Evolutionary conservation across 2,329 filamentous ascomycete genomes (phyloP).

Genomic region (Rhynchosporium graminicola): DNA sequence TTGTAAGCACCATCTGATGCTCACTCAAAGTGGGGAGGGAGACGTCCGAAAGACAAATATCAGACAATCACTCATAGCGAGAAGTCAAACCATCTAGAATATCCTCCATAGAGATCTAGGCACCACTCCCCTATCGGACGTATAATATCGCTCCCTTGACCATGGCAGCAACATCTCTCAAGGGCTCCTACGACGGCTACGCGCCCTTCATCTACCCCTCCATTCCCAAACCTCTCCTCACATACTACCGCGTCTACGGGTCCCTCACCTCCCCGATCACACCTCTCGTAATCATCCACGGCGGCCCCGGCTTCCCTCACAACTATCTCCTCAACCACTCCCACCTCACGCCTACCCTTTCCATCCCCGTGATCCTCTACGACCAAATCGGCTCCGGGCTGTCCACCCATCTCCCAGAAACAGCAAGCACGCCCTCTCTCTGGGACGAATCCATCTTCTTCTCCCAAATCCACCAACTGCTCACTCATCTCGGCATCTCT

Average conservation of each 20-base stretch:
- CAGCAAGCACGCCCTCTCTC: conserved; percentile 47
- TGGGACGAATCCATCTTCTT: conserved; percentile 52
- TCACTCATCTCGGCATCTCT: conserved; percentile 44
- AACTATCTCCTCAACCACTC: conserved; percentile 41
- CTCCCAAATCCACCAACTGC: conserved; percentile 51
- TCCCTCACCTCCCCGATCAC: background rate
- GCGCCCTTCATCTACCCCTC: conserved; percentile 1
- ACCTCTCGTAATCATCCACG: conserved; percentile 46
- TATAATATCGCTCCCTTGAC: background rate
- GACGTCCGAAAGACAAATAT: too few relatives aligned
- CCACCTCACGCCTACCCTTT: conserved; percentile 17
- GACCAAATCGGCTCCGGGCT: conserved; percentile 55
- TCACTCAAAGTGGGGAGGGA: too few relatives aligned
- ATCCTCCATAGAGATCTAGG: background rate
- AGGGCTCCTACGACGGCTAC: background rate
- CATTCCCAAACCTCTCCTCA: background rate
- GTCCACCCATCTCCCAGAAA: conserved; percentile 51
- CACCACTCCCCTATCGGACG: background rate
- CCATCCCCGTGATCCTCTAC: conserved; percentile 52
- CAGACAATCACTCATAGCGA: too few relatives aligned
- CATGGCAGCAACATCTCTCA: background rate
- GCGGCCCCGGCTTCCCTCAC: conserved; percentile 50
- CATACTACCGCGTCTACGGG: conserved; percentile 4
- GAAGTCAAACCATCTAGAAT: too few relatives aligned
- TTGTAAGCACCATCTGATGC: too few relatives aligned